Evolutionary conservation across 129 eudicot species (phyloP).

Genomic region (Sambucus nigra): DNA sequence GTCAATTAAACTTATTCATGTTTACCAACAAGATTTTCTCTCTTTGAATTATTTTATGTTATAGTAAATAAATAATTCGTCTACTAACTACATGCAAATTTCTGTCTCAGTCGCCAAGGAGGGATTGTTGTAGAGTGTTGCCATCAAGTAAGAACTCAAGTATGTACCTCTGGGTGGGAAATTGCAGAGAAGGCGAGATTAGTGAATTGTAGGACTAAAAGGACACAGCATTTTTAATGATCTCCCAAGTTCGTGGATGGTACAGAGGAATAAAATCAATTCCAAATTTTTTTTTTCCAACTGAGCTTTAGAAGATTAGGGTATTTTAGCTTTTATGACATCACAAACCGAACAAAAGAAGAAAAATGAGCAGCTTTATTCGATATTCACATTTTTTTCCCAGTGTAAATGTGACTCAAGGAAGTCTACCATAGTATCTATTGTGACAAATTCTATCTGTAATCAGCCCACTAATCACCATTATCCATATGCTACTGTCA

Average conservation of each 20-base stretch:
- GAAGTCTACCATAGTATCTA: not conserved
- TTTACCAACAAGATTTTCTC: not conserved
- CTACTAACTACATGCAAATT: not conserved
- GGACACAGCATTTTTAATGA: not conserved
- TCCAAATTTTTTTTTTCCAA: not conserved
- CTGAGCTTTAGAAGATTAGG: slow-evolving; percentile 4
- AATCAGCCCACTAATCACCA: too few species aligned
- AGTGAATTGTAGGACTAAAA: slow-evolving; percentile 30
- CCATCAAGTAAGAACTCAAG: slow-evolving; percentile 33
- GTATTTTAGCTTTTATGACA: not conserved
- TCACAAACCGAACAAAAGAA: not conserved
- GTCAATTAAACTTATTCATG: not conserved
- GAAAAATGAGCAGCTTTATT: not conserved
- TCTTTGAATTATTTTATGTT: not conserved
- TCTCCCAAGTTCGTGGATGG: slow-evolving; percentile 5
- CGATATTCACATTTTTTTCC: not conserved
- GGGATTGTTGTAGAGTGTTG: slow-evolving; percentile 74
- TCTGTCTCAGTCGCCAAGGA: slow-evolving; percentile 64
- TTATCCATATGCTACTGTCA: not conserved
- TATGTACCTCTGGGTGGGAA: too few species aligned
- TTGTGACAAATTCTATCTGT: not conserved
- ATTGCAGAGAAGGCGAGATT: slow-evolving; percentile 46
- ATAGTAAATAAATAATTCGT: not conserved
- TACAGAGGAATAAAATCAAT: not conserved
- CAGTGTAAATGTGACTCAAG: not conserved